These are phyloP conservation scores for Aquanectria penicillioides DNA, from an alignment of 2,329 filamentous ascomycete genomes.

Conservation along the genomic window DNA sequence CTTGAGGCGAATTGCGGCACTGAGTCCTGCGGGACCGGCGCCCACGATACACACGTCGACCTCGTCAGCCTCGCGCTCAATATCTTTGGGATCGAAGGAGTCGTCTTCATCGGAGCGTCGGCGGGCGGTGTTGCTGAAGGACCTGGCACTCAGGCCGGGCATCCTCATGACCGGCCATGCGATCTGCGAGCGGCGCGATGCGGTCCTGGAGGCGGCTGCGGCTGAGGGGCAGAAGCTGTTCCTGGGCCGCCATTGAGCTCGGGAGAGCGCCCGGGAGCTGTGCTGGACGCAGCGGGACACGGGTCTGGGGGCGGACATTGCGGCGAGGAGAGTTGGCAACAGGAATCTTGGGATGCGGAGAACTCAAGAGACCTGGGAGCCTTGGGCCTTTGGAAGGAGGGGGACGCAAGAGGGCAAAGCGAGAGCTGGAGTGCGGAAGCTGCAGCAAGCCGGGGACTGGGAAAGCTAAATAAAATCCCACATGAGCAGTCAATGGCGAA, in stretches of 20 bases:
- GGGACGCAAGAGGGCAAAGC: background rate
- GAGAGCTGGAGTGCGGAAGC: slow-evolving; percentile 14
- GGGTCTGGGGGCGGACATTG: slow-evolving; percentile 50
- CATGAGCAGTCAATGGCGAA: slow-evolving; percentile 23
- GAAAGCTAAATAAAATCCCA: slow-evolving; percentile 10
- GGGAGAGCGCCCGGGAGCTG: slow-evolving; percentile 47
- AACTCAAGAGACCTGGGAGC: slow-evolving; percentile 7
- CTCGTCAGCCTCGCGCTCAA: slow-evolving; percentile 90
- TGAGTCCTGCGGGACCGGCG: slow-evolving; percentile 92
- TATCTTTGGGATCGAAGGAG: slow-evolving; percentile 70
- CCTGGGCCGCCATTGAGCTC: slow-evolving; percentile 41
- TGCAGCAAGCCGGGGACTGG: background rate
- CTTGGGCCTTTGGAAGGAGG: background rate
- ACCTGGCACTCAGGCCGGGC: slow-evolving; percentile 38
- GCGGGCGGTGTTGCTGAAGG: slow-evolving; percentile 49
- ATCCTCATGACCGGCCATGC: slow-evolving; percentile 31
- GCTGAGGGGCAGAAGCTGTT: slow-evolving; percentile 35
- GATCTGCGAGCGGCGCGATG: slow-evolving; percentile 25
- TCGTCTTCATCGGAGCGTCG: slow-evolving; percentile 42
- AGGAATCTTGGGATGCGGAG: slow-evolving; percentile 38
- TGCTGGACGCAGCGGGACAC: slow-evolving; percentile 53
- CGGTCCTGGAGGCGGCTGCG: slow-evolving; percentile 24
- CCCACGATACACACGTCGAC: slow-evolving; percentile 98
- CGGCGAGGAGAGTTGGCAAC: slow-evolving; percentile 13
- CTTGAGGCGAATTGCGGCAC: slow-evolving; percentile 93